Percentiles rank a stretch among this genome's conserved stretches.
These are phyloP conservation scores for Metarhizium brunneum DNA, from an alignment of 2,329 filamentous ascomycete genomes.

Conservation along the genomic window DNA sequence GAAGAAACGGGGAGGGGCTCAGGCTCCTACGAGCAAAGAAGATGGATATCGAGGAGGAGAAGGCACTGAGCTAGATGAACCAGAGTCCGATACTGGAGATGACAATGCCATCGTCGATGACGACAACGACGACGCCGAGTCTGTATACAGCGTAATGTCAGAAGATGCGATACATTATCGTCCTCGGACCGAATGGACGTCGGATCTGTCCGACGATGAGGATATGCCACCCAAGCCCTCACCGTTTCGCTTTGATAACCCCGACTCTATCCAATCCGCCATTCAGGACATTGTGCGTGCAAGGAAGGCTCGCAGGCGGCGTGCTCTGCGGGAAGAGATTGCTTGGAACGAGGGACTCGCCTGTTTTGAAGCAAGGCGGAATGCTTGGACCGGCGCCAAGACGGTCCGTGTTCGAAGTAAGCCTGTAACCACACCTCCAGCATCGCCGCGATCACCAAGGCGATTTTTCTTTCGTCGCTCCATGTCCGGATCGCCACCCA, in stretches of 20 bases:
- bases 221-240: constrained; percentile 30
- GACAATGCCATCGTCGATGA: constrained; percentile 28
- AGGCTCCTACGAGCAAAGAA: constrained; percentile 25
- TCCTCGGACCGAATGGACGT: constrained; percentile 46
- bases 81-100: constrained; percentile 7
- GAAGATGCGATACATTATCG: constrained; percentile 43
- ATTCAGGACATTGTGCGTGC: constrained; percentile 34
- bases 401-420: constrained; percentile 45
- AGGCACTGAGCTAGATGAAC: constrained; percentile 29
- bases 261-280: constrained; percentile 34
- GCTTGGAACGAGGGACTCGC: constrained; percentile 73
- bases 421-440: constrained; percentile 28
- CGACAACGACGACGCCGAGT: constrained; percentile 37
- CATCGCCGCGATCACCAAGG: constrained; percentile 36
- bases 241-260: constrained; percentile 42
- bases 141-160: constrained; percentile 48
- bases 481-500: constrained; percentile 30
- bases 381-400: constrained; percentile 78
- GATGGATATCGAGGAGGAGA: constrained; percentile 27
- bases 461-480: constrained; percentile 42
- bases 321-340: constrained; percentile 53
- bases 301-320: constrained; percentile 46
- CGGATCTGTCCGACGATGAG: constrained; percentile 45
- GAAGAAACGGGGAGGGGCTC: constrained; percentile 8
- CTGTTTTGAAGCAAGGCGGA: constrained; percentile 67